These are phyloP conservation scores for Oryza glumipatula DNA, from an alignment of 176 grass and related monocot genomes.

Conservation along the genomic window DNA sequence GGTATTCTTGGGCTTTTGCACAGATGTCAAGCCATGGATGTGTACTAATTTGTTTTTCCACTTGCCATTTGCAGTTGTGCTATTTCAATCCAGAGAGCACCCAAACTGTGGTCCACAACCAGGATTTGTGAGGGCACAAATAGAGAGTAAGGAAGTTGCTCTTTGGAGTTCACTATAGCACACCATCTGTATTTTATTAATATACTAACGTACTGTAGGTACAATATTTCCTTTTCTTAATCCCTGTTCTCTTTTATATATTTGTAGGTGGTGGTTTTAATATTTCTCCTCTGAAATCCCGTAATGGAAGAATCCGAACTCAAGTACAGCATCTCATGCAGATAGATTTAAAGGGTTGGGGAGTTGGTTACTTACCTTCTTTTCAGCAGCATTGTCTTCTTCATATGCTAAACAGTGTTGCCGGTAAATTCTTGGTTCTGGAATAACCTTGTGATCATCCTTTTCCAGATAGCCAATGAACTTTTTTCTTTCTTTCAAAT, in stretches of 20 bases:
- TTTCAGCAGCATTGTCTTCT: slow-evolving; percentile 96
- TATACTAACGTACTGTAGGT: too few relatives aligned
- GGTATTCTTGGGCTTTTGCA: slow-evolving; percentile 44
- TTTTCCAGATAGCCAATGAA: slow-evolving; percentile 10
- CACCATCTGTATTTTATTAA: not conserved
- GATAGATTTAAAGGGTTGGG: slow-evolving; percentile 99
- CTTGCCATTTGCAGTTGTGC: slow-evolving; percentile 72
- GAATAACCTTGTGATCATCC: slow-evolving; percentile 21
- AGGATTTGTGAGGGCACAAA: slow-evolving; percentile 97
- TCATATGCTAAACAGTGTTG: slow-evolving; percentile 98
- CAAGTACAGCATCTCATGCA: slow-evolving; percentile 99
- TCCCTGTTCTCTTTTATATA: slow-evolving; percentile 35
- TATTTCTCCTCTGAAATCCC: slow-evolving; percentile 89
- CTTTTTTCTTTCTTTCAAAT: too few relatives aligned
- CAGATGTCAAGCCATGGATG: not conserved
- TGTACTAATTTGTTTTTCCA: slow-evolving; percentile 9
- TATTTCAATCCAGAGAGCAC: slow-evolving; percentile 96
- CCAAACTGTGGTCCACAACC: slow-evolving; percentile 89
- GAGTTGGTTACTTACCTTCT: slow-evolving; percentile 75
- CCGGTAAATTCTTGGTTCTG: slow-evolving; percentile 50
- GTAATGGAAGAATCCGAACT: slow-evolving; percentile 75
- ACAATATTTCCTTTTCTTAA: not conserved
- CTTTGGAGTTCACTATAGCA: slow-evolving; percentile 15
- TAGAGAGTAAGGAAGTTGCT: slow-evolving; percentile 71
- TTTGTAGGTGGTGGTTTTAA: slow-evolving; percentile 84